These are phyloP conservation scores for Saitoella complicata DNA, from an alignment of 805 yeast species.

Conservation along the genomic window DNA sequence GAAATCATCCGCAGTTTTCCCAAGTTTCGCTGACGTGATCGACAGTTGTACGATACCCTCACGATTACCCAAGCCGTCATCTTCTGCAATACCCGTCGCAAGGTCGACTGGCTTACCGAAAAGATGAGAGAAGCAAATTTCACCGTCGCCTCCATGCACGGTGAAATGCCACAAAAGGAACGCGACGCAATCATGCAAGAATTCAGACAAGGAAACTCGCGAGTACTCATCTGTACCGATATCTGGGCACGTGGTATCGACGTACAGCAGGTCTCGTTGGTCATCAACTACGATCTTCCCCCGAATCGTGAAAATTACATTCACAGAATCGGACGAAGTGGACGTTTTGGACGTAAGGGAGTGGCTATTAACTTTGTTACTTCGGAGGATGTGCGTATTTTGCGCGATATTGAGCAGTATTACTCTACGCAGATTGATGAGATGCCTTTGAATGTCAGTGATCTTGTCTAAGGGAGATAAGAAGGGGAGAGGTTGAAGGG, in stretches of 20 bases:
- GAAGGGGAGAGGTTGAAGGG: no score
- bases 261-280: slow-evolving; percentile 92
- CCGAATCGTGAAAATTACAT: slow-evolving; percentile 82
- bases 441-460: slow-evolving; percentile 52
- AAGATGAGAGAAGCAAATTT: slow-evolving; percentile 63
- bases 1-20: no score
- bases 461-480: slow-evolving; percentile 17
- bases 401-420: slow-evolving; percentile 78
- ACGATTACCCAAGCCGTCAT: slow-evolving; percentile 96
- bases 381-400: slow-evolving; percentile 49
- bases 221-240: slow-evolving; percentile 86
- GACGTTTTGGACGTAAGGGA: slow-evolving; percentile 98
- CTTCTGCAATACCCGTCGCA: slow-evolving; percentile 89
- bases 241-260: slow-evolving; percentile 97
- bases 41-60: slow-evolving; percentile 64
- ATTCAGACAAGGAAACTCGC: slow-evolving; percentile 84
- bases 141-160: slow-evolving; percentile 89
- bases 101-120: slow-evolving; percentile 77
- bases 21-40: no score
- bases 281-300: slow-evolving; percentile 87
- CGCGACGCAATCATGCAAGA: slow-evolving; percentile 92
- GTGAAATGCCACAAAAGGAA: slow-evolving; percentile 87
- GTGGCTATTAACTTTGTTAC: slow-evolving; percentile 92
- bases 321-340: slow-evolving; percentile 96
- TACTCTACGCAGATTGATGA: slow-evolving; percentile 82